These are phyloP conservation scores for Panaeolus papilionaceus DNA, from an alignment of 768 basidiomycete species.

Conservation along the genomic window DNA sequence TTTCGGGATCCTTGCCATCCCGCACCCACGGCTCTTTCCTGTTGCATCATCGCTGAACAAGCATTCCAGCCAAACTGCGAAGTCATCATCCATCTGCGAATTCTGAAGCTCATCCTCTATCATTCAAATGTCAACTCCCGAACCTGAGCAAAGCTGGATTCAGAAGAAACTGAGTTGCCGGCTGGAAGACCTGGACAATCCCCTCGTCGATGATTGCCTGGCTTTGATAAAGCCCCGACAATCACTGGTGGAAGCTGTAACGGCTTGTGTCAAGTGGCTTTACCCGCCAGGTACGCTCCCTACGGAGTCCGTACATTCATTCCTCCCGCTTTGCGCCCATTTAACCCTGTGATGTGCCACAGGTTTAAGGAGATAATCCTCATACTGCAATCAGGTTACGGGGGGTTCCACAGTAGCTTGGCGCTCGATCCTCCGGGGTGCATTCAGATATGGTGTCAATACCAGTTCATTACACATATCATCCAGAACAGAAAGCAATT, in stretches of 20 bases:
- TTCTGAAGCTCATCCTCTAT: neutral
- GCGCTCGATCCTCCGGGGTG: neutral
- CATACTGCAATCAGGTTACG: neutral
- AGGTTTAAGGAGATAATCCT: conserved; percentile 4
- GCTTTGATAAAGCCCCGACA: conserved; percentile 11
- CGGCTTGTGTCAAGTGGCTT: conserved; percentile 8
- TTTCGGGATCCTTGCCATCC: neutral
- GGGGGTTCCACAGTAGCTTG: conserved; percentile 1
- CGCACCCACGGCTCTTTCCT: conserved; percentile 8
- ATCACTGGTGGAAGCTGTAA: conserved; percentile 12
- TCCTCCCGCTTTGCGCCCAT: conserved; percentile 4
- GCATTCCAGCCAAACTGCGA: neutral
- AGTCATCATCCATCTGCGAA: neutral
- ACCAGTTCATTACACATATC: conserved; percentile 9
- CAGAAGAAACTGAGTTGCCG: conserved; percentile 6
- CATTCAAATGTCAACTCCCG: neutral
- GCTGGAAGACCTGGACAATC: conserved; percentile 6
- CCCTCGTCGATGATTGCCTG: conserved; percentile 1
- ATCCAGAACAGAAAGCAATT: conserved; percentile 11
- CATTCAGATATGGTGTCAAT: conserved; percentile 11
- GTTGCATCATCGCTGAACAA: conserved; percentile 2
- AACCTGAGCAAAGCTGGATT: conserved; percentile 6
- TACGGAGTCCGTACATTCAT: conserved; percentile 3
- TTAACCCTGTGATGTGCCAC: neutral
- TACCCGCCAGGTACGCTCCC: conserved; percentile 13